Percentiles rank a stretch among this genome's conserved stretches.
Conservation (phyloP, 2,329 filamentous ascomycete genomes). For the Orbilia oligospora region DNA sequence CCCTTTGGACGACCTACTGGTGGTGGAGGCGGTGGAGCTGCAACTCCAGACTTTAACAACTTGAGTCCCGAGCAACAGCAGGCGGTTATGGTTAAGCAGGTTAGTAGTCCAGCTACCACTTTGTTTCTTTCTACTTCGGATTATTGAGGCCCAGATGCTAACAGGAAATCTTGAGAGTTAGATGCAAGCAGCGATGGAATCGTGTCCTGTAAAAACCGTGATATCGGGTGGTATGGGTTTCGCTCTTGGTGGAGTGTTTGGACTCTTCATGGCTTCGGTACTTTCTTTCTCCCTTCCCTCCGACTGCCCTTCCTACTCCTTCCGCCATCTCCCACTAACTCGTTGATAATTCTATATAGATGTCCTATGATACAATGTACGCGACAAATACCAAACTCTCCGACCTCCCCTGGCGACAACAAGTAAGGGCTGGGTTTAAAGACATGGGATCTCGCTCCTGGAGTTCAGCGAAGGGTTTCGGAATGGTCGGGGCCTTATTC, state of each 20-base stretch:
- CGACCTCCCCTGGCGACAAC: conserved; percentile 83
- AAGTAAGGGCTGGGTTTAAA: conserved; percentile 87
- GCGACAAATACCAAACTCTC: conserved; percentile 70
- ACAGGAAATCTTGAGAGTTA: conserved; percentile 66
- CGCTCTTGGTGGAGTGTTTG: conserved; percentile 91
- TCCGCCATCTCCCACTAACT: conserved; percentile 1
- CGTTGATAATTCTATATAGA: conserved; percentile 71
- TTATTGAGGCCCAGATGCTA: not conserved
- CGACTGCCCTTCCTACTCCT: conserved; percentile 2
- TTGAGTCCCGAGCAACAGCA: conserved; percentile 66
- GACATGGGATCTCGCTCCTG: conserved; percentile 92
- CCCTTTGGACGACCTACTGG: conserved; percentile 34
- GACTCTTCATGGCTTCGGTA: conserved; percentile 98
- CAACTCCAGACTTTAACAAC: conserved; percentile 36
- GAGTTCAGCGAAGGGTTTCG: conserved; percentile 93
- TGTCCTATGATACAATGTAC: conserved; percentile 88
- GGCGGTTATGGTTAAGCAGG: conserved; percentile 63
- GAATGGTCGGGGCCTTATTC: conserved; percentile 91
- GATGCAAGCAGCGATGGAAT: conserved; percentile 91
- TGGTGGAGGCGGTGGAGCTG: conserved; percentile 26
- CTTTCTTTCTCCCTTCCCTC: conserved; percentile 64
- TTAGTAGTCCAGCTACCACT: conserved; percentile 57
- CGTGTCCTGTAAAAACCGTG: conserved; percentile 87
- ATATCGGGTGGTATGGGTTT: conserved; percentile 95
- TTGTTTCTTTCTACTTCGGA: not conserved